phyloP scores from a whole-genome alignment of 768 basidiomycete genomes.

The Dacryopinax spathularia region DNA sequence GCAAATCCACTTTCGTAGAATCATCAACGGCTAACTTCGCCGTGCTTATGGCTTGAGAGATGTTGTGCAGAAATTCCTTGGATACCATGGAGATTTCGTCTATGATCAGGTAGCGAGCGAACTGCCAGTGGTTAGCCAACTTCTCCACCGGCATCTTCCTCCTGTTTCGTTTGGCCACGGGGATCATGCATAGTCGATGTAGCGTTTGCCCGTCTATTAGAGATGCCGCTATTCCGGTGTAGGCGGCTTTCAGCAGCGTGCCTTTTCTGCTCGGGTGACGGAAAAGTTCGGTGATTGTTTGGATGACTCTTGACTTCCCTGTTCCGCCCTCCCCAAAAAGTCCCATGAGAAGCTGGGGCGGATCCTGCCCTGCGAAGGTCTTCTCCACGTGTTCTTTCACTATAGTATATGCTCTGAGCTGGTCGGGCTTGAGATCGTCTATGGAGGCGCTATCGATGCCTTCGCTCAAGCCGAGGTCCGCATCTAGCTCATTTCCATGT shows the following conservation, averaged over 20 bases:
- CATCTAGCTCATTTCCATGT: too few relatives aligned
- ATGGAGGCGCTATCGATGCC: slow-evolving; percentile 10
- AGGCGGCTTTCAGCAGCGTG: slow-evolving; percentile 25
- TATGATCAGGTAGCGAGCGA: slow-evolving; percentile 21
- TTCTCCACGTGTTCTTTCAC: slow-evolving; percentile 20
- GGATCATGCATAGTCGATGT: slow-evolving; percentile 23
- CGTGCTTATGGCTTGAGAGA: slow-evolving; percentile 14
- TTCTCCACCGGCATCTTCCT: neutral
- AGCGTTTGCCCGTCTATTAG: slow-evolving; percentile 28
- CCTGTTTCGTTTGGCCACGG: slow-evolving; percentile 9
- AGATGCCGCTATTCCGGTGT: slow-evolving; percentile 31
- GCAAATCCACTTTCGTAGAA: neutral
- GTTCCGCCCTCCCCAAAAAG: slow-evolving; percentile 32
- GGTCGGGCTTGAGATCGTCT: slow-evolving; percentile 20
- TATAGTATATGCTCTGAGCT: slow-evolving; percentile 28
- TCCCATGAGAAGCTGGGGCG: slow-evolving; percentile 27
- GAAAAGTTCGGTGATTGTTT: slow-evolving; percentile 28
- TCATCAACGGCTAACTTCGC: neutral
- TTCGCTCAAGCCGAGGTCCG: too few relatives aligned
- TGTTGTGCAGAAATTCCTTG: slow-evolving; percentile 11
- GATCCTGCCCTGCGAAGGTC: slow-evolving; percentile 12
- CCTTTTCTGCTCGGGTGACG: neutral
- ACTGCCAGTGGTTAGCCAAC: neutral
- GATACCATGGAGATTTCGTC: slow-evolving; percentile 32
- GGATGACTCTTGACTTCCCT: slow-evolving; percentile 32